Evolutionary conservation across 1,284 basidiomycete genomes (phyloP).

Genomic region (Trichosporon sp.): DNA sequence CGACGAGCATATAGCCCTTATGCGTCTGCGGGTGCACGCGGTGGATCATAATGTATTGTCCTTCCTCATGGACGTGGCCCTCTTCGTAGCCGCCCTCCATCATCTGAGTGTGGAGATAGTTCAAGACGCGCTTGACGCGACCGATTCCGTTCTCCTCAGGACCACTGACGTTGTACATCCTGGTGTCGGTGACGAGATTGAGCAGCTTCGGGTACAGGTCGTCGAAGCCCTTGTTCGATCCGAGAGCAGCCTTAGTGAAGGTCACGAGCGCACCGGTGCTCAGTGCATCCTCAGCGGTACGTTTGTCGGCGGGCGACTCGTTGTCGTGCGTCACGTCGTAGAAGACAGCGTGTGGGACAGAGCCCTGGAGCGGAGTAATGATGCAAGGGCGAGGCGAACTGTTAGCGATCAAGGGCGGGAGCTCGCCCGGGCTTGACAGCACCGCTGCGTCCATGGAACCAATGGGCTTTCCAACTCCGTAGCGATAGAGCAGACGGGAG

Average conservation of each 20-base stretch:
- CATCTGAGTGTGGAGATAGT: slow-evolving; percentile 85
- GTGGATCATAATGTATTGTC: slow-evolving; percentile 85
- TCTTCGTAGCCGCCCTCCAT: slow-evolving; percentile 72
- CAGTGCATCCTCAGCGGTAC: slow-evolving; percentile 86
- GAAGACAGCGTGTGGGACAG: slow-evolving; percentile 79
- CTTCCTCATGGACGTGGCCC: slow-evolving; percentile 92
- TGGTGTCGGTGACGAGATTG: slow-evolving; percentile 75
- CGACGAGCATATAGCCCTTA: slow-evolving; percentile 82
- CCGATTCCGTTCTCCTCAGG: slow-evolving; percentile 58
- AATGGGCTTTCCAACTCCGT: slow-evolving; percentile 71
- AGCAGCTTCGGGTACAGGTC: slow-evolving; percentile 90
- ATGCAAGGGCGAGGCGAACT: slow-evolving; percentile 67
- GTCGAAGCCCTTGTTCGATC: slow-evolving; percentile 91
- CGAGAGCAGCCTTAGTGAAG: slow-evolving; percentile 77
- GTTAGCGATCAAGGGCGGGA: slow-evolving; percentile 64
- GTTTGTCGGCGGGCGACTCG: slow-evolving; percentile 79
- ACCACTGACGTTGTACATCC: slow-evolving; percentile 63
- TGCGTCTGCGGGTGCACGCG: slow-evolving; percentile 84
- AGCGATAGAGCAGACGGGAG: slow-evolving; percentile 74
- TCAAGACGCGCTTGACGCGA: slow-evolving; percentile 72
- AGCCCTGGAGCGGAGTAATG: slow-evolving; percentile 74
- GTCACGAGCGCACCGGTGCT: slow-evolving; percentile 81
- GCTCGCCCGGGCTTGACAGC: slow-evolving; percentile 66
- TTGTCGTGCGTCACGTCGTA: slow-evolving; percentile 96
- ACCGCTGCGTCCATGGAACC: slow-evolving; percentile 88